A percentile compares a stretch with the other conserved stretches of the same genome.
Evolutionary conservation across 176 grass and related monocot species (phyloP).

Genomic region (Cenchrus americanus): DNA sequence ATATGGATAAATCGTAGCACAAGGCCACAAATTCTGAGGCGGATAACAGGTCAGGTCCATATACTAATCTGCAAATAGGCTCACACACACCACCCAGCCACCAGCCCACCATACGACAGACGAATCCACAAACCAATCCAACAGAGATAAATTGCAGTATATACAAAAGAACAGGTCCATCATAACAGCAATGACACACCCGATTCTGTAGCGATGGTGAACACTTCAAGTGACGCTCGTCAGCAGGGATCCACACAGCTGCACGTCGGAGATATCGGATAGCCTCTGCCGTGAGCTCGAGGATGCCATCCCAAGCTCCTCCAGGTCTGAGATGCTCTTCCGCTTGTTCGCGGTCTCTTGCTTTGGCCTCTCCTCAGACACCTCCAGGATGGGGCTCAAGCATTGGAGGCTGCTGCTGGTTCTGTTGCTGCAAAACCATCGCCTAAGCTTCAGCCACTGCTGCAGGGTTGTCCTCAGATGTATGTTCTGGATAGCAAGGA

Average conservation of each 20-base stretch:
- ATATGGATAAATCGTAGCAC: neutral
- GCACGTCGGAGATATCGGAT: constrained; percentile 85
- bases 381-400: constrained; percentile 77
- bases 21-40: constrained; percentile 43
- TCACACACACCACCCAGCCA: neutral
- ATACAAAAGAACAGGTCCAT: neutral
- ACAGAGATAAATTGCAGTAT: neutral
- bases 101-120: neutral
- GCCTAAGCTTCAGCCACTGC: constrained; percentile 58
- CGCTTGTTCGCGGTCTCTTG: constrained; percentile 64
- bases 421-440: constrained; percentile 57
- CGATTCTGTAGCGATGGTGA: neutral
- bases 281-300: constrained; percentile 71
- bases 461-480: constrained; percentile 60
- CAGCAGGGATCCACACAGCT: constrained; percentile 67
- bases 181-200: constrained; percentile 29
- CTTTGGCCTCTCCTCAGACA: constrained; percentile 65
- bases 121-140: constrained; percentile 4
- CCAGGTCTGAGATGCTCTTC: constrained; percentile 74
- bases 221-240: constrained; percentile 59
- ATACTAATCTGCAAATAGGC: neutral
- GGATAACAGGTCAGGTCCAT: neutral
- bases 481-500: constrained; percentile 65
- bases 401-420: constrained; percentile 17
- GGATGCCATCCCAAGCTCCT: constrained; percentile 64